A percentile compares a stretch with the other conserved stretches of the same genome.
Conservation (phyloP, 2,329 filamentous ascomycete species). For the Teratosphaeria gauchensis region DNA sequence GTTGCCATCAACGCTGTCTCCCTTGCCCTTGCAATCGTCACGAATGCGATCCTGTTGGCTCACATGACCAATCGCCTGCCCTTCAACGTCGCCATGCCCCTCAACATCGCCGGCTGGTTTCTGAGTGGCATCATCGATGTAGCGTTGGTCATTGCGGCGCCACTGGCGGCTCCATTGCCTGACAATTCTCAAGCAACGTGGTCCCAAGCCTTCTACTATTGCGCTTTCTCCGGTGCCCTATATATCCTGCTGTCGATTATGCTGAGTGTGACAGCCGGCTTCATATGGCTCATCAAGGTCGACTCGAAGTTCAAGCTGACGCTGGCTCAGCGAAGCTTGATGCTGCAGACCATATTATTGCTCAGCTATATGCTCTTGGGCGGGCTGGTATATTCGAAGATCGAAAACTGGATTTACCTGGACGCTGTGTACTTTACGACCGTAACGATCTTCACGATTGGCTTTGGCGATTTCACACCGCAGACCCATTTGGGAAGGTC, state of each 20-base stretch:
- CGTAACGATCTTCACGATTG: conserved; percentile 51
- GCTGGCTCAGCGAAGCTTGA: conserved; percentile 71
- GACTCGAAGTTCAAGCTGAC: conserved; percentile 67
- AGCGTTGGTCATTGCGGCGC: conserved; percentile 54
- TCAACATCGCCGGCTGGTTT: conserved; percentile 72
- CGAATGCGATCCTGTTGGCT: conserved; percentile 43
- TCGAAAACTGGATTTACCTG: conserved; percentile 45
- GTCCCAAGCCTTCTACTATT: conserved; percentile 81
- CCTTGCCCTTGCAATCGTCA: conserved; percentile 41
- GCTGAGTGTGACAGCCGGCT: conserved; percentile 67
- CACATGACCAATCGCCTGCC: conserved; percentile 41
- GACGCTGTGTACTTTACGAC: conserved; percentile 51
- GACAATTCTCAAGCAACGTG: conserved; percentile 42
- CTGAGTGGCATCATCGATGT: conserved; percentile 53
- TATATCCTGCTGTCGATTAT: conserved; percentile 69
- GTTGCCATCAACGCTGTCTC: conserved; percentile 42
- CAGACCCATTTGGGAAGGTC: conserved; percentile 50
- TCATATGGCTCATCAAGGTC: conserved; percentile 57
- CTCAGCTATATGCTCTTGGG: conserved; percentile 66
- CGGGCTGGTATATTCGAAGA: conserved; percentile 58
- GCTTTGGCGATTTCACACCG: conserved; percentile 50
- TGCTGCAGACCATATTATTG: conserved; percentile 78
- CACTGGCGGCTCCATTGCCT: conserved; percentile 45
- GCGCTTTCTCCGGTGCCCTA: conserved; percentile 63
- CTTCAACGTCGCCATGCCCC: conserved; percentile 69